Evolutionary conservation across 2,329 filamentous ascomycete genomes (phyloP), one percentile per base, ranked within the genome.

Genomic region (Thermothelomyces thermophilus): DNA sequence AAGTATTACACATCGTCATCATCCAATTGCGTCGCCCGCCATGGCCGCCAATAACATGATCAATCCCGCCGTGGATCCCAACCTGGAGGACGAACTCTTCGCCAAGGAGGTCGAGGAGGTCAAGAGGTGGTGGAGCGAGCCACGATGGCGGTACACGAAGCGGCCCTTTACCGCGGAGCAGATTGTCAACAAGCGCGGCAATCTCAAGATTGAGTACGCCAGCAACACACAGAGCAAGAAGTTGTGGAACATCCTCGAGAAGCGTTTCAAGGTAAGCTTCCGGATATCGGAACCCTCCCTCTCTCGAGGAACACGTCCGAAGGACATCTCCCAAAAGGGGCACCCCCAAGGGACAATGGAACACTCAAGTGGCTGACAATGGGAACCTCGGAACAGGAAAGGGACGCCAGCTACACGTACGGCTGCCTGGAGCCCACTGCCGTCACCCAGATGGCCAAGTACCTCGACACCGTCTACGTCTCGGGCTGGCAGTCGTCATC

Each of bases 391-490:
- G 20, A 35, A 51, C 60, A 95, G 87, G 86, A 79, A 64, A 82
- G 82, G 62, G 86, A 93, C 64, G 87, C 87, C 41, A 94, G 88
- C 71, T 95, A 85, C 74, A 98, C 93, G 51, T 98, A 96, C 66
- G 93, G 93, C 64, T 97, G 93, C 72, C 77, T 98, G 58, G 93
- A 98, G 66, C 93, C 93, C 10, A 95, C 95, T 50, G 96, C 96
- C 87, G 80, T 98, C 67, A 97, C 93, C 24, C 93, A 98, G 70
- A 98, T 98, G 93, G 91, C 91, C 62, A 95, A 97, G 72, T 97
- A 94, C 70, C 79, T 98, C 55, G 93, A 98, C 66, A 98, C 93
- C 30, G 88, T 98, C 67, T 98, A 98, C 69, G 93, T 98, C 55
- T 97, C 93, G 48, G 93, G 93, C 57, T 98, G 93, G 93, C 93